Conservation (phyloP, 495 filamentous ascomycete genomes). For the Neurospora sp. region DNA sequence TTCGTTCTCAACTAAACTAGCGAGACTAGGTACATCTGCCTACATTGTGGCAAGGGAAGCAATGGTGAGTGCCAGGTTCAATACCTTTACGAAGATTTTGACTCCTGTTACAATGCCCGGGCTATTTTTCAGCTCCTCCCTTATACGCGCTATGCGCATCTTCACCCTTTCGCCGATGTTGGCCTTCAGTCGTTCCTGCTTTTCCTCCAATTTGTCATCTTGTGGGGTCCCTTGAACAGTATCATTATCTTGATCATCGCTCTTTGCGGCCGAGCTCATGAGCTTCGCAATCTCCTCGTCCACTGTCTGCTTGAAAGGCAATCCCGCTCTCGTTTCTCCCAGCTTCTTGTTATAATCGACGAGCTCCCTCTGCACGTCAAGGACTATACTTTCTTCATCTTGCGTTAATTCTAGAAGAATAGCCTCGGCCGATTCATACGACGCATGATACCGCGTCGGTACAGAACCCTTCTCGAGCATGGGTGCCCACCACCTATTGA, state of each 20-base stretch:
- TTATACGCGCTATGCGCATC: neutral
- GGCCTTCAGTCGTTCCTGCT: neutral
- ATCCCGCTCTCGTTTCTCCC: neutral
- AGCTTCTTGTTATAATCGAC: neutral
- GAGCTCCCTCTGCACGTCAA: neutral
- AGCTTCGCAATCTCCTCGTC: neutral
- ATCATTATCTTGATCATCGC: too few species aligned
- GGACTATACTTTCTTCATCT: neutral
- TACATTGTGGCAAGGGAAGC: too few species aligned
- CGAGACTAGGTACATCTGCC: too few species aligned
- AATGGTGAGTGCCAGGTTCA: too few species aligned
- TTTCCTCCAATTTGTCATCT: neutral
- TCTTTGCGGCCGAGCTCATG: too few species aligned
- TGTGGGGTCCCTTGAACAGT: neutral
- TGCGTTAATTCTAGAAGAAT: neutral
- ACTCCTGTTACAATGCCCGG: neutral
- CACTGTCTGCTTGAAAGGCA: neutral
- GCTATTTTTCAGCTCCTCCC: neutral
- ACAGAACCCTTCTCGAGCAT: neutral
- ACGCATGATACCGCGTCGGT: neutral
- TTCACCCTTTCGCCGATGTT: neutral
- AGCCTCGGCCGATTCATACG: neutral
- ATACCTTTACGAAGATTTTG: too few species aligned
- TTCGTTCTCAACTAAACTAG: too few species aligned
- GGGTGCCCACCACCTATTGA: conserved; percentile 22